A percentile compares a stretch with the other conserved stretches of the same genome.
Conservation (phyloP, 352 stramenopile genomes). For the Blastocystis sp. region DNA sequence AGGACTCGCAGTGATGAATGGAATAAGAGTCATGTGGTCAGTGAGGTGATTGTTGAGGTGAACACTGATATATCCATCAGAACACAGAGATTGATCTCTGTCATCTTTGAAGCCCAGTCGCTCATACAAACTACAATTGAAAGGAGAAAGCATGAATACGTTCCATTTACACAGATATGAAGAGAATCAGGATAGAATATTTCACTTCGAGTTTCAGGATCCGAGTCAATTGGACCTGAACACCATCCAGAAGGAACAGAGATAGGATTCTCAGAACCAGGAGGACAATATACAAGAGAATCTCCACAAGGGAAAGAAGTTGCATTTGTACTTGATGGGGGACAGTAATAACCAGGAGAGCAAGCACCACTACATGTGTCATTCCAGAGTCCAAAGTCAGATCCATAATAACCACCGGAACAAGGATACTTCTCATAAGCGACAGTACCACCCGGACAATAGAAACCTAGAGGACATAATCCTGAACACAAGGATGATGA, state of each 20-base stretch:
- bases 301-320: neutral
- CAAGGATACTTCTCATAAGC: neutral
- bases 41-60: neutral
- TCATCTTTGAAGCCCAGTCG: neutral
- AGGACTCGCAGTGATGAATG: neutral
- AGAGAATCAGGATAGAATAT: neutral
- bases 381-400: neutral
- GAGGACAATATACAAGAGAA: constrained; percentile 9
- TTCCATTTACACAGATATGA: constrained; percentile 27
- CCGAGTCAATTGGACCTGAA: neutral
- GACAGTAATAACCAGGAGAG: constrained; percentile 24
- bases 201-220: neutral
- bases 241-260: neutral
- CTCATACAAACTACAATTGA: neutral
- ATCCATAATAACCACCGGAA: neutral
- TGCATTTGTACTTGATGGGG: neutral
- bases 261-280: neutral
- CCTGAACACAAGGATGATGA: neutral
- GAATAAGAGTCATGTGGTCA: neutral
- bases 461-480: constrained; percentile 4
- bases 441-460: neutral
- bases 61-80: neutral
- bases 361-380: neutral
- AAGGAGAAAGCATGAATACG: neutral
- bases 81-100: neutral